Percentiles rank a stretch among this genome's conserved stretches.
These are phyloP conservation scores for Breynia disticha DNA, from an alignment of 441 rosid species.

Conservation along the genomic window DNA sequence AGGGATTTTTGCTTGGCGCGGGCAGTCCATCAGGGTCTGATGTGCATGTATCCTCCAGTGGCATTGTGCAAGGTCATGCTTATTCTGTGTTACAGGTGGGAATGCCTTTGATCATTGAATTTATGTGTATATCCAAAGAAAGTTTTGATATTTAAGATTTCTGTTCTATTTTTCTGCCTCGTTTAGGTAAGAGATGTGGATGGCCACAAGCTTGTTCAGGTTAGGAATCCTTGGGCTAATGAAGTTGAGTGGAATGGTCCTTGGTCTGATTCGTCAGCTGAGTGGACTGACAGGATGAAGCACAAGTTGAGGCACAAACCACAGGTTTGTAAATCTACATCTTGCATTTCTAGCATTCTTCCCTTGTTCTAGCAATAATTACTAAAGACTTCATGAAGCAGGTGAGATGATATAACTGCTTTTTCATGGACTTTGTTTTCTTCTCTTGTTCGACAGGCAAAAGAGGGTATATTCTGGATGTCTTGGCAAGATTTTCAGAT, in stretches of 20 bases:
- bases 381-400: neutral
- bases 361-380: neutral
- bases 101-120: slow-evolving; percentile 13
- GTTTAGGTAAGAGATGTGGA: slow-evolving; percentile 97
- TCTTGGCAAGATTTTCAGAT: slow-evolving; percentile 99
- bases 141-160: slow-evolving; percentile 10
- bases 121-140: slow-evolving; percentile 6
- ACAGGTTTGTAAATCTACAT: slow-evolving; percentile 52
- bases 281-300: slow-evolving; percentile 98
- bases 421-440: slow-evolving; percentile 10
- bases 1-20: slow-evolving; percentile 99
- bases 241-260: slow-evolving; percentile 99
- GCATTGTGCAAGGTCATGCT: slow-evolving; percentile 99
- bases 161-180: neutral
- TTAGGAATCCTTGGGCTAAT: slow-evolving; percentile 99
- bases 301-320: slow-evolving; percentile 93
- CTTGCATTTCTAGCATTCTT: slow-evolving; percentile 1
- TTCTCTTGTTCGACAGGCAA: slow-evolving; percentile 55
- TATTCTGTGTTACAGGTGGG: slow-evolving; percentile 93
- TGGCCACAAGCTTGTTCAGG: slow-evolving; percentile 96
- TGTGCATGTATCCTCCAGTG: slow-evolving; percentile 97
- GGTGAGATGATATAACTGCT: neutral
- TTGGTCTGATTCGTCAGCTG: slow-evolving; percentile 95
- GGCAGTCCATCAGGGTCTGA: slow-evolving; percentile 99
- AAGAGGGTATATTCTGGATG: slow-evolving; percentile 99